A percentile compares a stretch with the other conserved stretches of the same genome.
Conservation (phyloP, 2,329 filamentous ascomycete species). For the Coniella lustricola region DNA sequence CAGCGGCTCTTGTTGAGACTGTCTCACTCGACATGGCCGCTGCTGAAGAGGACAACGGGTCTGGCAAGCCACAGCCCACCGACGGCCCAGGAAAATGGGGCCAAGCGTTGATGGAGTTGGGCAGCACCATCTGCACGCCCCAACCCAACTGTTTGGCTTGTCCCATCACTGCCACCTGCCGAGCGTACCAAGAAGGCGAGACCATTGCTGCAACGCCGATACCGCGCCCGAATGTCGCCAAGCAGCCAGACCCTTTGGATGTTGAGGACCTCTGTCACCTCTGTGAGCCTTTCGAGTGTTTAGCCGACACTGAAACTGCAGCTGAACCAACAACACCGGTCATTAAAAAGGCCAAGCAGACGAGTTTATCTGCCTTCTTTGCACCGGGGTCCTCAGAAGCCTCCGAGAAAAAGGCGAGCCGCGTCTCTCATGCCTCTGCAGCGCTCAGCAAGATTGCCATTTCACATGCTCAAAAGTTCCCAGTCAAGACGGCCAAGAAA, state of each 20-base stretch:
- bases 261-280: slow-evolving; percentile 45
- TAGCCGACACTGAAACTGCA: slow-evolving; percentile 18
- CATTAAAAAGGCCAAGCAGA: slow-evolving; percentile 20
- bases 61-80: slow-evolving; percentile 26
- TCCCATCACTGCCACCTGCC: slow-evolving; percentile 44
- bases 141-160: slow-evolving; percentile 49
- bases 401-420: background rate
- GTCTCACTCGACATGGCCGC: slow-evolving; percentile 34
- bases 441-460: slow-evolving; percentile 28
- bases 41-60: slow-evolving; percentile 12
- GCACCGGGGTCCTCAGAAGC: background rate
- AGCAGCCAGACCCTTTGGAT: slow-evolving; percentile 25
- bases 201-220: slow-evolving; percentile 21
- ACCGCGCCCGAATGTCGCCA: background rate
- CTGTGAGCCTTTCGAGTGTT: slow-evolving; percentile 41
- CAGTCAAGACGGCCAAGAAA: slow-evolving; percentile 44
- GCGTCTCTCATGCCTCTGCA: slow-evolving; percentile 2
- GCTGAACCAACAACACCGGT: background rate
- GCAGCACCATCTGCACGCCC: slow-evolving; percentile 54
- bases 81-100: slow-evolving; percentile 54
- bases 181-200: slow-evolving; percentile 42
- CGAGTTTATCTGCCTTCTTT: slow-evolving; percentile 30
- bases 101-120: slow-evolving; percentile 59
- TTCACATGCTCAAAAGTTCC: slow-evolving; percentile 43
- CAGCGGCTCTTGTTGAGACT: slow-evolving; percentile 46